phyloP scores from a whole-genome alignment of 2,329 filamentous ascomycete species.

The Hyphodiscus sp. region DNA sequence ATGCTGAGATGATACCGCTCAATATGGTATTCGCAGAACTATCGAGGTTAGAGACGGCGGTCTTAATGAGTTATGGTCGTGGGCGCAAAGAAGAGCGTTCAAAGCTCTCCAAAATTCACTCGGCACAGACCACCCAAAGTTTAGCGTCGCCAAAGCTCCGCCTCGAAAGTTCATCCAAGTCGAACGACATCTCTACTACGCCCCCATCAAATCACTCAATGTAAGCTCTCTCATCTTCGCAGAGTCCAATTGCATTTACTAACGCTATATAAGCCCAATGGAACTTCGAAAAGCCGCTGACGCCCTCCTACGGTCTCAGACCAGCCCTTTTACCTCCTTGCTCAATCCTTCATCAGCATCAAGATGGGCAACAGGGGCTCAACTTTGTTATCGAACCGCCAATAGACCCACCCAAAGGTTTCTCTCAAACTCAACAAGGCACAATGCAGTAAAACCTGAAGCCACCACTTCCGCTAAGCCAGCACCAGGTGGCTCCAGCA shows the following conservation, averaged over 20 bases:
- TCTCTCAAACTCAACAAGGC: slow-evolving; percentile 5
- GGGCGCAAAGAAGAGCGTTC: slow-evolving; percentile 2
- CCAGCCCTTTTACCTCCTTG: slow-evolving; percentile 22
- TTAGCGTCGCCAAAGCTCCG: not conserved
- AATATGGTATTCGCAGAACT: not conserved
- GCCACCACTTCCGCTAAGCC: not conserved
- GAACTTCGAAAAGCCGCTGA: slow-evolving; percentile 30
- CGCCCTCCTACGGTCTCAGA: slow-evolving; percentile 25
- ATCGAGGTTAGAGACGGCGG: not conserved
- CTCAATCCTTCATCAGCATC: slow-evolving; percentile 22
- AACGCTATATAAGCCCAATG: slow-evolving; percentile 22
- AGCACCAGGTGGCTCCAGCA: not conserved
- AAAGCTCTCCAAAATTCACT: slow-evolving; percentile 4
- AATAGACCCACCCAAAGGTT: slow-evolving; percentile 2
- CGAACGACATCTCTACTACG: slow-evolving; percentile 16
- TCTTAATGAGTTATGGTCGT: slow-evolving; percentile 6
- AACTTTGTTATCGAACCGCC: slow-evolving; percentile 11
- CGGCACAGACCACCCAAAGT: not conserved
- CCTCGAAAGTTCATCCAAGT: not conserved
- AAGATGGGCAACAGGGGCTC: slow-evolving; percentile 13
- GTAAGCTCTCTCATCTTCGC: slow-evolving; percentile 14
- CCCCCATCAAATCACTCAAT: slow-evolving; percentile 6
- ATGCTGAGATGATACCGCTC: not conserved
- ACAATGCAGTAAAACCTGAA: slow-evolving; percentile 4
- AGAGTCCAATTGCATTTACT: slow-evolving; percentile 7